phyloP scores from a whole-genome alignment of 345 rosid genomes.

The Geranium rotundifolium region DNA sequence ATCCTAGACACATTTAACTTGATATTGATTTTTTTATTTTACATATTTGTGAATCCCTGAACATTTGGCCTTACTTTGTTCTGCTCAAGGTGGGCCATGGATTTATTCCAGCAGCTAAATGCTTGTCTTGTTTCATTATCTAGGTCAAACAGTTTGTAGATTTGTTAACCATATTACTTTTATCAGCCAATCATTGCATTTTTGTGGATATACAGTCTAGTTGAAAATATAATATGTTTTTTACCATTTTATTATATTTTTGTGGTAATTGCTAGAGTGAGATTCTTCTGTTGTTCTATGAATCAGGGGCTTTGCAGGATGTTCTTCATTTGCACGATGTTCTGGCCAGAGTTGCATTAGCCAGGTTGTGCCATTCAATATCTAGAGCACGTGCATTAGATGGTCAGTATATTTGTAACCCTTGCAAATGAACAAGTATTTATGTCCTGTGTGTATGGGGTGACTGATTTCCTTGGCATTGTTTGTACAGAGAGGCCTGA shows the following conservation, averaged over 20 bases:
- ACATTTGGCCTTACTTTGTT: not conserved
- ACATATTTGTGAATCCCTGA: not conserved
- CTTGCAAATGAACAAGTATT: conserved; percentile 6
- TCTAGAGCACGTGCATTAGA: conserved; percentile 89
- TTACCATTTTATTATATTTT: not conserved
- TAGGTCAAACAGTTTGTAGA: not conserved
- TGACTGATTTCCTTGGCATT: conserved; percentile 16
- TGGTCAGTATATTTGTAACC: conserved; percentile 39
- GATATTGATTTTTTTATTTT: not conserved
- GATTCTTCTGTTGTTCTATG: conserved; percentile 10
- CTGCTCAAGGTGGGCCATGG: not conserved
- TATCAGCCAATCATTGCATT: no score
- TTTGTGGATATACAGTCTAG: no score
- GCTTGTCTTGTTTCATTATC: not conserved
- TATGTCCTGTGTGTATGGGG: conserved; percentile 9
- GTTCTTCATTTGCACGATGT: conserved; percentile 98
- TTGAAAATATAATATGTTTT: not conserved
- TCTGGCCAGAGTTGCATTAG: conserved; percentile 92
- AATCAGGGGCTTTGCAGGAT: conserved; percentile 94
- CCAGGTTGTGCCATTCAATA: conserved; percentile 81
- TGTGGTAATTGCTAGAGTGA: conserved; percentile 4
- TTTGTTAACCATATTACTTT: not conserved
- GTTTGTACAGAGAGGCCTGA: conserved; percentile 71
- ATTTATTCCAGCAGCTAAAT: not conserved
- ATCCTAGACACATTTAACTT: not conserved